Percentiles rank a stretch among this genome's conserved stretches.
Conservation (phyloP, 768 basidiomycete species). For the Tylopilus felleus region DNA sequence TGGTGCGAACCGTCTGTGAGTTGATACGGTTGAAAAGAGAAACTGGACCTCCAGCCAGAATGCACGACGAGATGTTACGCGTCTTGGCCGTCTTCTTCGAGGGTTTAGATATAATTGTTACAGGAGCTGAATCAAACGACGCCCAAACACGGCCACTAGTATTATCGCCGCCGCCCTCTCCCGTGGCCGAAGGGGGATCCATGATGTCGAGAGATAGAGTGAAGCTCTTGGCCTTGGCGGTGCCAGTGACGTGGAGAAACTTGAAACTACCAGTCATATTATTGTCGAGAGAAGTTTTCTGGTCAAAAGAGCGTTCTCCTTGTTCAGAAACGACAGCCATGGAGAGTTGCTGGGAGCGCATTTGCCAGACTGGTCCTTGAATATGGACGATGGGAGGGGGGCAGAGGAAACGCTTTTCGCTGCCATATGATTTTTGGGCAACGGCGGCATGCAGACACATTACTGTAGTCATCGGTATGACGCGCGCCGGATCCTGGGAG, state of each 20-base stretch:
- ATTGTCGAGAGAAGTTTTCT: constrained; percentile 78
- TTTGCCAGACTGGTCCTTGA: constrained; percentile 83
- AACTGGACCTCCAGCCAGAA: constrained; percentile 84
- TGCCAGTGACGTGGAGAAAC: constrained; percentile 84
- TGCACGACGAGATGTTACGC: constrained; percentile 86
- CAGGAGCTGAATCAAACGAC: constrained; percentile 86
- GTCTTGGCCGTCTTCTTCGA: constrained; percentile 97
- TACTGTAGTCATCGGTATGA: constrained; percentile 87
- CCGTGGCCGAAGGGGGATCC: constrained; percentile 58
- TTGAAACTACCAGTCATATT: constrained; percentile 89
- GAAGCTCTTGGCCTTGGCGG: constrained; percentile 88
- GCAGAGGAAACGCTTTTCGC: constrained; percentile 91
- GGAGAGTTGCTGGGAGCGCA: constrained; percentile 74
- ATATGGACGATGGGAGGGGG: constrained; percentile 93
- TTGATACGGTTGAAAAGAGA: constrained; percentile 96
- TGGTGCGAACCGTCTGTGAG: constrained; percentile 93
- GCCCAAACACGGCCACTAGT: constrained; percentile 76
- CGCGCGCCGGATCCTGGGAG: constrained; percentile 67
- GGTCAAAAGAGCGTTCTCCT: constrained; percentile 80
- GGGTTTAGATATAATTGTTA: constrained; percentile 95
- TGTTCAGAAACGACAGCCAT: constrained; percentile 85
- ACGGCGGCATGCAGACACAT: constrained; percentile 89
- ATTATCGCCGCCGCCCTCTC: constrained; percentile 34
- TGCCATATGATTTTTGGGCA: constrained; percentile 94
- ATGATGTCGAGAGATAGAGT: constrained; percentile 82